These are phyloP conservation scores for Phyllosticta citriasiana DNA, from an alignment of 2,329 filamentous ascomycete species.

Conservation along the genomic window DNA sequence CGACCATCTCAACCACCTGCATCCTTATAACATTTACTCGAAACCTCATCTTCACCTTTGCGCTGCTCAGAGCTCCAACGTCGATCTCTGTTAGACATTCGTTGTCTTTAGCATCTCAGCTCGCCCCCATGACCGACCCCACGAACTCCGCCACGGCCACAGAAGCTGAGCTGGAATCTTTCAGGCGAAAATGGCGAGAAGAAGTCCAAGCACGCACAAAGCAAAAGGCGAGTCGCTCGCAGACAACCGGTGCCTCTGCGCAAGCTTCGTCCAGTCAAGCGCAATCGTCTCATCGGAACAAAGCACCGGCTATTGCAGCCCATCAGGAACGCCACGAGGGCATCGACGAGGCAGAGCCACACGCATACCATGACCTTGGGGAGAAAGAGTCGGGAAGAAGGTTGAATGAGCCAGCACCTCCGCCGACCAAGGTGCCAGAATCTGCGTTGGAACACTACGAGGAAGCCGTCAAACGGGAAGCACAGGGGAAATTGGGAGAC, in stretches of 20 bases:
- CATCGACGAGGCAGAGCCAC: constrained; percentile 28
- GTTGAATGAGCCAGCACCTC: constrained; percentile 31
- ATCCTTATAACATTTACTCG: neutral
- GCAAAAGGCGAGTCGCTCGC: constrained; percentile 1
- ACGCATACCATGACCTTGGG: constrained; percentile 36
- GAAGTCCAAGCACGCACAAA: constrained; percentile 53
- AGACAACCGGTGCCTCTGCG: constrained; percentile 14
- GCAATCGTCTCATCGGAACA: constrained; percentile 15
- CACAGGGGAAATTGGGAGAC: constrained; percentile 74
- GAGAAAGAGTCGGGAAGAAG: constrained; percentile 35
- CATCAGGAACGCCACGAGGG: constrained; percentile 18
- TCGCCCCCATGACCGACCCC: neutral
- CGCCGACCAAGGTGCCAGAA: constrained; percentile 42
- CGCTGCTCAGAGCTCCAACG: neutral
- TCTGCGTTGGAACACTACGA: constrained; percentile 92
- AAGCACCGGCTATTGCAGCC: constrained; percentile 12
- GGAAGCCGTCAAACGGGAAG: constrained; percentile 79
- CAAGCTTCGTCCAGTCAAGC: constrained; percentile 13
- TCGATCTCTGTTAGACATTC: too few species aligned
- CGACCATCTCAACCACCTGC: neutral
- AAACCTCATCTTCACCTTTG: neutral
- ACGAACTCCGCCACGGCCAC: constrained; percentile 16
- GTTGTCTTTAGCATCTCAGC: neutral
- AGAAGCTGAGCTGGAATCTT: constrained; percentile 67
- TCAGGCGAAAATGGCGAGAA: constrained; percentile 76